Conservation (phyloP, 176 grass and related monocot species). For the Themeda triandra region DNA sequence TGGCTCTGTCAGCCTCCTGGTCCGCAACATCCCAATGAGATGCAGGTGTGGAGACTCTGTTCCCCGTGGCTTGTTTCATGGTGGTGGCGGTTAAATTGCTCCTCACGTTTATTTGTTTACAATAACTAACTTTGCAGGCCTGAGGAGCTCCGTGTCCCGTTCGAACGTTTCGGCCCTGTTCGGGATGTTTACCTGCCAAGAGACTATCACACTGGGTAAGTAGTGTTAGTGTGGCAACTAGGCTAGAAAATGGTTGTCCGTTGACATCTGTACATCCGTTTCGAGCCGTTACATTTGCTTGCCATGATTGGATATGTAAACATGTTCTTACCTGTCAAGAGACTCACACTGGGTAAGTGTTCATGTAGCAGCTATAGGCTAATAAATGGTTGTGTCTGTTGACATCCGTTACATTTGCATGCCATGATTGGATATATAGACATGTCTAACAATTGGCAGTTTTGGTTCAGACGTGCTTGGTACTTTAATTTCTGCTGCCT, state of each 20-base stretch:
- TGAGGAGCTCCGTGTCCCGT: conserved; percentile 53
- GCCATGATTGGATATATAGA: not conserved
- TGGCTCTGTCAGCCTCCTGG: conserved; percentile 63
- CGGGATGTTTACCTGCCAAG: conserved; percentile 79
- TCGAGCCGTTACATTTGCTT: no score
- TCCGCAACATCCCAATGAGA: conserved; percentile 66
- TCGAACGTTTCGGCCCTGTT: conserved; percentile 41
- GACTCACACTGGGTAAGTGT: conserved; percentile 23
- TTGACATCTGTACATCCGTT: no score
- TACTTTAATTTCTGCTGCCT: not conserved
- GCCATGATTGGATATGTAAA: no score
- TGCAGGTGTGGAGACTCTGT: conserved; percentile 39
- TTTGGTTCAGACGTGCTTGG: not conserved
- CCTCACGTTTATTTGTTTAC: not conserved
- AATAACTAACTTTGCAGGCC: conserved; percentile 37
- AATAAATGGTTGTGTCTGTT: not conserved
- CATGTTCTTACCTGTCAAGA: no score
- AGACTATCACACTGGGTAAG: conserved; percentile 57
- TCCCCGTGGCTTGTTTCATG: not conserved
- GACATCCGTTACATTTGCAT: not conserved
- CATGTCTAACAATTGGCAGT: not conserved
- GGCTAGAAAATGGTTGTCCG: no score
- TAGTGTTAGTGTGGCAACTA: no score
- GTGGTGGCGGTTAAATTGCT: not conserved
- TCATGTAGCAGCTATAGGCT: not conserved